Conservation (phyloP, 2,329 filamentous ascomycete species). For the Coniochaeta hoffmannii region DNA sequence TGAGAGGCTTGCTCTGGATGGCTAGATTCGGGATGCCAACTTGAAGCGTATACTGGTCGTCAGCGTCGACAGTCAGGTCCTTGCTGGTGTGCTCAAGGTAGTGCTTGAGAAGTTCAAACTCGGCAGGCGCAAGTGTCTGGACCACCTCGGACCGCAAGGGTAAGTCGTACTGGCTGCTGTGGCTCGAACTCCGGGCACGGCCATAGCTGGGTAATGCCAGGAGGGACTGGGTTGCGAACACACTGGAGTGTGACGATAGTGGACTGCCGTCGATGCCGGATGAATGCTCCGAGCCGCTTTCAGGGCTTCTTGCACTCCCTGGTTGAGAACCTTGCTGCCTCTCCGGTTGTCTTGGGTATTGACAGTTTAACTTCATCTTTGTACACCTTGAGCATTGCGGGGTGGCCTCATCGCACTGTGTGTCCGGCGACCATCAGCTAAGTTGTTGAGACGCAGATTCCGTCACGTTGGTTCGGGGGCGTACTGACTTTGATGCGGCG, state of each 20-base stretch:
- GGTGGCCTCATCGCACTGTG: slow-evolving; percentile 25
- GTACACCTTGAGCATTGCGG: slow-evolving; percentile 26
- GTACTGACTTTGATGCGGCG: slow-evolving; percentile 24
- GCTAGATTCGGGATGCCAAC: slow-evolving; percentile 34
- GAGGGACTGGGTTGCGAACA: background rate
- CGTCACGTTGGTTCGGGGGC: too few species aligned
- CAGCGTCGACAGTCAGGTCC: slow-evolving; percentile 24
- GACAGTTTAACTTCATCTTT: slow-evolving; percentile 20
- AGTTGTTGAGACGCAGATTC: too few species aligned
- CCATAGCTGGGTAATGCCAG: background rate
- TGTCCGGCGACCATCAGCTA: background rate
- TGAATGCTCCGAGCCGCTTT: slow-evolving; percentile 3
- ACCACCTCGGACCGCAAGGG: slow-evolving; percentile 6
- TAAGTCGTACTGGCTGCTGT: background rate
- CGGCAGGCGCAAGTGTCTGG: slow-evolving; percentile 16
- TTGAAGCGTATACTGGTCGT: slow-evolving; percentile 31
- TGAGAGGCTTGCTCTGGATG: slow-evolving; percentile 28
- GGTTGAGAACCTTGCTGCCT: background rate
- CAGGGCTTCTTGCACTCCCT: slow-evolving; percentile 1
- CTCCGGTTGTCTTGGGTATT: slow-evolving; percentile 13
- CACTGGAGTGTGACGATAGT: background rate
- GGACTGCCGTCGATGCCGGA: background rate
- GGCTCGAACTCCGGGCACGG: background rate
- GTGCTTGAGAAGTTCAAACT: slow-evolving; percentile 30
- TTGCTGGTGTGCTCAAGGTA: slow-evolving; percentile 33